Evolutionary conservation across 208 protist species (phyloP), one percentile per base, ranked within the genome.

Genomic region (Acanthamoeba divionensis): DNA sequence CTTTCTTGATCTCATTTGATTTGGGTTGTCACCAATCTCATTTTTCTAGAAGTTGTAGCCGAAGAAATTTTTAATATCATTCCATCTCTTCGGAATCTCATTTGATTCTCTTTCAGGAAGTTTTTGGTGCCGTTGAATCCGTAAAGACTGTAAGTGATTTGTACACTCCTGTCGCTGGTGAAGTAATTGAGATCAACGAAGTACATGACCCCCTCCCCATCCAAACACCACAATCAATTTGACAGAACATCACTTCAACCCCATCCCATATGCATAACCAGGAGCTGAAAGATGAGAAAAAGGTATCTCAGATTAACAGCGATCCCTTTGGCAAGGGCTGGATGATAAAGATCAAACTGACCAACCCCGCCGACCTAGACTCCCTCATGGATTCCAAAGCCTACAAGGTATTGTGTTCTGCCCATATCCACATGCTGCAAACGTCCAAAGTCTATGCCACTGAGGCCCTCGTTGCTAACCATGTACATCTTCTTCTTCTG

Each of bases 61-160:
- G 12, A 33, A 33, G 29, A n/a, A 33, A 33, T n/a, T 33, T 12
- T 12, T 12, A 26, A 31, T 26, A 12, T 12, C n/a, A n/a, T n/a
- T n/a, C n/a, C n/a, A n/a, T n/a, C n/a, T n/a, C n/a, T n/a, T n/a
- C n/a, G n/a, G n/a, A n/a, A n/a, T 26, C 15, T n/a, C 63, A n/a
- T 31, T 12, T 26, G 13, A 63, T 47, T 12, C 18, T 8, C 69
- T 60, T 45, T 10, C 29, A 45, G 71, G 92, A 82, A 18, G 77
- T 66, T 0, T 50, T 75, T 41, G 92, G 55, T 48, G 66, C 79
- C 66, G 92, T 96, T 8, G 95, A 96, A 55, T 91, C 69, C 15
- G 90, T 92, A 21, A 96, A 96, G 87, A 92, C 95, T 24, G 94
- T 91, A 48, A 75, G 41, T 77, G 95, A 96, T 29, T 29, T 96